Evolutionary conservation across 371 early-diverging fungal species (phyloP), one percentile per base, ranked within the genome.

Genomic region (Zychaea mexicana): DNA sequence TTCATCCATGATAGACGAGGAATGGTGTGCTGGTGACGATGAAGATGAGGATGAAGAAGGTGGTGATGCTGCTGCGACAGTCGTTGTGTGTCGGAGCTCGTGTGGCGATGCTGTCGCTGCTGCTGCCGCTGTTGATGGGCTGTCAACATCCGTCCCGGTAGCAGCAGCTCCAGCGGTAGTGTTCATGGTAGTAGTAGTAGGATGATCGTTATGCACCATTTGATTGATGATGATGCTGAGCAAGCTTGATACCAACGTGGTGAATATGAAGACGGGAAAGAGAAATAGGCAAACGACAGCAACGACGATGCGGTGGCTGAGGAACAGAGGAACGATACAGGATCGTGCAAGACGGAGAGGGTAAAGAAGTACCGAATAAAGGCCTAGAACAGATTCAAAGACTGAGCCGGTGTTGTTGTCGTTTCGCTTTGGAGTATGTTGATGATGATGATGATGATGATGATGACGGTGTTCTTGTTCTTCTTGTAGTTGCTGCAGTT

Each of bases 21-120:
- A 59, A 46, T 67, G 71, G 45, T 75, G 71, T 32, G 70, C 70
- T 26, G 70, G 55, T 2, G 70, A 59, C n/a, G 49, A 42, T 42
- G 42, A 42, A 42, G 42, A 42, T 12, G 42, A 42, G n/a, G 42
- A 42, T 36, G 61, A 70, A 5, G 63, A 24, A 9, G 58, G 46
- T 3, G 45, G 38, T 38, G 59, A 28, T 21, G 57, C 15, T 9
- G 33, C n/a, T 12, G 33, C 21, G 57, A 33, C 15, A 7, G 45
- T 60, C 31, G 38, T 60, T 30, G 22, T 60, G n/a, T n/a, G 21
- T 60, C 32, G 10, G 27, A n/a, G n/a, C 22, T n/a, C 17, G 17
- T n/a, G n/a, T 33, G 38, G 6, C 15, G 38, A 9, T 36, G 38
- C 15, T 36, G 38, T 36, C 15, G 38, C 38, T 36, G 15, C 27